These are phyloP conservation scores for Pseudogymnoascus sp. DNA, from an alignment of 2,329 filamentous ascomycete genomes.

Conservation along the genomic window DNA sequence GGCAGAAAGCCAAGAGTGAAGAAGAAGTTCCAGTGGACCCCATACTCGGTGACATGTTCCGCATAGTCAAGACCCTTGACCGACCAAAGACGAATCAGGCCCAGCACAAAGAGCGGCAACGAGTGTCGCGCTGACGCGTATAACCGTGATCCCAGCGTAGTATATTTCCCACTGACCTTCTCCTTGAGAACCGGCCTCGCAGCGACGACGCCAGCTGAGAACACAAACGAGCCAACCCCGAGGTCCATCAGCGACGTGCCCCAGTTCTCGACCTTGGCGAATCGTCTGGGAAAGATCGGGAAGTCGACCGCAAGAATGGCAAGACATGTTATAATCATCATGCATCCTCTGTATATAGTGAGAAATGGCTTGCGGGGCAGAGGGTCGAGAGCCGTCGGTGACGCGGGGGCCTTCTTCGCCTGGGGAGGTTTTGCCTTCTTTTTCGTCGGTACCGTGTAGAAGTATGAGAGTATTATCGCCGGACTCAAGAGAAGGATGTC, in stretches of 20 bases:
- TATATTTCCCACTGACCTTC: constrained; percentile 41
- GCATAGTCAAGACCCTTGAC: constrained; percentile 95
- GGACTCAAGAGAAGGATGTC: constrained; percentile 67
- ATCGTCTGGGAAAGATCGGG: constrained; percentile 80
- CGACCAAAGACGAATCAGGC: constrained; percentile 70
- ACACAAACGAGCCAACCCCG: constrained; percentile 95
- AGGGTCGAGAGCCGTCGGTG: constrained; percentile 32
- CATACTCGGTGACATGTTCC: constrained; percentile 95
- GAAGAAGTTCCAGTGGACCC: constrained; percentile 99
- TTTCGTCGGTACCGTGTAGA: constrained; percentile 46
- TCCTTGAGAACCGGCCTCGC: constrained; percentile 72
- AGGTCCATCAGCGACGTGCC: constrained; percentile 98
- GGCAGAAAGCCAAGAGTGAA: constrained; percentile 87
- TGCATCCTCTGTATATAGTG: constrained; percentile 80
- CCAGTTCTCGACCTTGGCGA: constrained; percentile 99
- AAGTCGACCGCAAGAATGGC: constrained; percentile 98
- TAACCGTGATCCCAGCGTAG: constrained; percentile 50
- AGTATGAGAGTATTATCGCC: constrained; percentile 40
- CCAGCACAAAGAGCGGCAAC: constrained; percentile 71
- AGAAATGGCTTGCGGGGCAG: constrained; percentile 85
- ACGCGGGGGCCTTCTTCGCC: constrained; percentile 31
- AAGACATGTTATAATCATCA: constrained; percentile 84
- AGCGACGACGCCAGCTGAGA: constrained; percentile 84
- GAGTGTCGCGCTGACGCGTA: constrained; percentile 66
- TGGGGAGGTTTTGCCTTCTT: constrained; percentile 45